These are phyloP conservation scores for Paecilomyces fulvus DNA, from an alignment of 2,329 filamentous ascomycete genomes.

Conservation along the genomic window DNA sequence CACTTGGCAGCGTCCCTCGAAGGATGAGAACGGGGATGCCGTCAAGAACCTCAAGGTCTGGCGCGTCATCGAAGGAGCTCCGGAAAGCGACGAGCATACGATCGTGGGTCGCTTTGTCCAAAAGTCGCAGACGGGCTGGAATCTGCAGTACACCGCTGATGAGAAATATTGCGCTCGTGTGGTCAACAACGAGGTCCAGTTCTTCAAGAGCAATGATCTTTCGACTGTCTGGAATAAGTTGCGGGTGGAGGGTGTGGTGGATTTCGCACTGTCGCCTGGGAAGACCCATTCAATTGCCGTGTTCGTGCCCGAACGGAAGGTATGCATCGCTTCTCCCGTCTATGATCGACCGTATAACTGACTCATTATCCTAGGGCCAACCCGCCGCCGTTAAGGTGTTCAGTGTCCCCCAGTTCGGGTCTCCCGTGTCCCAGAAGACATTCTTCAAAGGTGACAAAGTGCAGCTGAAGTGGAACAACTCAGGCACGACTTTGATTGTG, in stretches of 20 bases:
- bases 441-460: constrained; percentile 99
- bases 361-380: constrained; percentile 57
- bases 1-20: constrained; percentile 88
- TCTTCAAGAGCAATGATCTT: constrained; percentile 84
- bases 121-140: constrained; percentile 92
- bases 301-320: constrained; percentile 93
- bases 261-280: constrained; percentile 84
- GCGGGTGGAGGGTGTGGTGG: constrained; percentile 77
- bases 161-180: constrained; percentile 87
- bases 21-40: constrained; percentile 89
- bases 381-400: constrained; percentile 91
- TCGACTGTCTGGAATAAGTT: constrained; percentile 90
- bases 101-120: constrained; percentile 88
- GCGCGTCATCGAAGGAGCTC: constrained; percentile 65
- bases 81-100: constrained; percentile 53
- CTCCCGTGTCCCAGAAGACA: constrained; percentile 87
- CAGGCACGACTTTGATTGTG: constrained; percentile 85
- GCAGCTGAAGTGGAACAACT: constrained; percentile 93
- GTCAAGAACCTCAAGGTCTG: constrained; percentile 97
- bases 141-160: constrained; percentile 90
- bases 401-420: constrained; percentile 78
- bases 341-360: constrained; percentile 1
- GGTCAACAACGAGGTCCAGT: constrained; percentile 96
- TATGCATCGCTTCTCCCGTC: constrained; percentile 31
- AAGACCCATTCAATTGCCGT: constrained; percentile 87